Percentiles rank a stretch among this genome's conserved stretches.
phyloP scores from a whole-genome alignment of 768 basidiomycete species.

The Holtermanniella nyarrowii region DNA sequence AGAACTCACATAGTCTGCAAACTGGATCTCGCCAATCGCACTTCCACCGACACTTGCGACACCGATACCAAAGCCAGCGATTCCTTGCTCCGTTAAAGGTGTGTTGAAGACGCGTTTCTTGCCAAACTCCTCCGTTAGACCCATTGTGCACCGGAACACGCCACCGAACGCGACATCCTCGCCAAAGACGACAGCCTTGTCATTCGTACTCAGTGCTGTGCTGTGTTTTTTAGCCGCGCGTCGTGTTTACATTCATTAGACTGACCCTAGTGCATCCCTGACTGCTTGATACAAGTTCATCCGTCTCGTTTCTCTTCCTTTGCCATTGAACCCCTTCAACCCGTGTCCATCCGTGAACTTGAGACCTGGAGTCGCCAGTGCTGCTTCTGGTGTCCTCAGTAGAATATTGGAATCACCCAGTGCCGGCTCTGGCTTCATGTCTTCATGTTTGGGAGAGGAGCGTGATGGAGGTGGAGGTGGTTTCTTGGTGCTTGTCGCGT shows the following conservation, averaged over 20 bases:
- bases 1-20: constrained; percentile 37
- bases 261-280: constrained; percentile 74
- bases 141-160: constrained; percentile 90
- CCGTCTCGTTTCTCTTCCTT: constrained; percentile 77
- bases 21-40: constrained; percentile 77
- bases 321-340: constrained; percentile 36
- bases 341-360: constrained; percentile 35
- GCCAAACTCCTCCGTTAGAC: constrained; percentile 85
- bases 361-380: constrained; percentile 27
- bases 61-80: constrained; percentile 89
- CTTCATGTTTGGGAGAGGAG: background rate
- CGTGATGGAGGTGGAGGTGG: background rate
- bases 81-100: constrained; percentile 59
- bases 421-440: background rate
- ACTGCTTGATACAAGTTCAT: constrained; percentile 94
- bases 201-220: constrained; percentile 73
- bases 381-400: constrained; percentile 1
- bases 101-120: constrained; percentile 92
- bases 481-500: background rate
- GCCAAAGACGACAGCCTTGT: constrained; percentile 79
- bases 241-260: background rate
- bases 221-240: constrained; percentile 42
- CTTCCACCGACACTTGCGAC: constrained; percentile 87
- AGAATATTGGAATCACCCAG: background rate
- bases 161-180: constrained; percentile 84